Conservation (phyloP, 345 rosid species). For the Acer saccharum region DNA sequence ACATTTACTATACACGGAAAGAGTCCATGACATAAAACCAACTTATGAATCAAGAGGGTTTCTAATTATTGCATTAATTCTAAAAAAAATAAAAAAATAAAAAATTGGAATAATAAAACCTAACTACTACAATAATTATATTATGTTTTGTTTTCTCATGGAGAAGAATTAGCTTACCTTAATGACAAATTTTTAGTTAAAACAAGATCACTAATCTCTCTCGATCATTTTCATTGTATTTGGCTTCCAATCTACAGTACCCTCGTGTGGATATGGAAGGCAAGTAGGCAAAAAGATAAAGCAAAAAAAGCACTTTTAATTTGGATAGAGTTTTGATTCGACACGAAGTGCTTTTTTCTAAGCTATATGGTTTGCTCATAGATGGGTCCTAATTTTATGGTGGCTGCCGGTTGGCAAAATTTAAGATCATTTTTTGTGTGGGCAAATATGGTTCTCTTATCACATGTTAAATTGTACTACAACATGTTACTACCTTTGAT, state of each 20-base stretch:
- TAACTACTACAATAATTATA: neutral
- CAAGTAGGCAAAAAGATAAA: neutral
- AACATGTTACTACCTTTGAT: no score
- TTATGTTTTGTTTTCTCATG: neutral
- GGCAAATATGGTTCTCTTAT: neutral
- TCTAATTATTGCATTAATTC: neutral
- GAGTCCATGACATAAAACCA: neutral
- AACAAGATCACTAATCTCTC: neutral
- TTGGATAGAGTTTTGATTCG: neutral
- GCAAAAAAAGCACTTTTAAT: neutral
- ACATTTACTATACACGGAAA: no score
- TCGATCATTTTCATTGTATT: neutral
- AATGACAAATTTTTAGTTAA: neutral
- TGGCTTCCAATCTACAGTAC: neutral
- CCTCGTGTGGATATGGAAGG: neutral
- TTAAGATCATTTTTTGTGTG: neutral
- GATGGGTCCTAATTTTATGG: slow-evolving; percentile 8
- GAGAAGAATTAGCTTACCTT: neutral
- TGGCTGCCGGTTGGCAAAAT: slow-evolving; percentile 13
- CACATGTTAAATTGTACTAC: no score
- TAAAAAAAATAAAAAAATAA: no score
- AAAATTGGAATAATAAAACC: no score
- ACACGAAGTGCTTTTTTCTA: neutral
- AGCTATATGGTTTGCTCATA: neutral
- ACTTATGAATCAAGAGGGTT: neutral